Conservation (phyloP, 345 rosid genomes). For the Mangifera indica region DNA sequence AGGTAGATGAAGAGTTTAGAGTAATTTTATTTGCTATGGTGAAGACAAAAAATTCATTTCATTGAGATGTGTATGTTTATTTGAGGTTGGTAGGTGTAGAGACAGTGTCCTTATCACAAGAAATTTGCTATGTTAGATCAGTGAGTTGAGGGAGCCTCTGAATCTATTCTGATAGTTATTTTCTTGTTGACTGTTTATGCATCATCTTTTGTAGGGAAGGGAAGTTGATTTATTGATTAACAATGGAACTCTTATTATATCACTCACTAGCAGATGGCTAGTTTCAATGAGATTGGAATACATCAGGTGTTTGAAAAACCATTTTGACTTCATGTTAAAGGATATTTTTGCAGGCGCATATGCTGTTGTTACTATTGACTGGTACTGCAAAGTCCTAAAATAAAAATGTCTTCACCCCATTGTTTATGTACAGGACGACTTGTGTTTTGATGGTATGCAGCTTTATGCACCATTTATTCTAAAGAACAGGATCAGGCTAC, state of each 20-base stretch:
- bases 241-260: background rate
- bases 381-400: no score
- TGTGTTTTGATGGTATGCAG: no score
- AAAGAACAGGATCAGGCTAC: no score
- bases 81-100: background rate
- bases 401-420: no score
- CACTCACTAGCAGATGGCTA: background rate
- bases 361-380: no score
- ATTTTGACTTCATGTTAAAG: background rate
- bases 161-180: background rate
- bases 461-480: no score
- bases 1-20: no score
- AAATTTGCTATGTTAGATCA: background rate
- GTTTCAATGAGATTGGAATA: background rate
- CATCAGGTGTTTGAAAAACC: background rate
- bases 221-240: background rate
- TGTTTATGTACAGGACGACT: no score
- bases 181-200: no score
- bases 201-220: no score
- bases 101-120: background rate
- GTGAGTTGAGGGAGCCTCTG: background rate
- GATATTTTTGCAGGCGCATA: no score
- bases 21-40: no score
- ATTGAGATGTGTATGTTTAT: background rate
- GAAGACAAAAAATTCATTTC: background rate